These are phyloP conservation scores for Aspergillus oerlinghausenensis DNA, from an alignment of 2,329 filamentous ascomycete genomes.

Conservation along the genomic window DNA sequence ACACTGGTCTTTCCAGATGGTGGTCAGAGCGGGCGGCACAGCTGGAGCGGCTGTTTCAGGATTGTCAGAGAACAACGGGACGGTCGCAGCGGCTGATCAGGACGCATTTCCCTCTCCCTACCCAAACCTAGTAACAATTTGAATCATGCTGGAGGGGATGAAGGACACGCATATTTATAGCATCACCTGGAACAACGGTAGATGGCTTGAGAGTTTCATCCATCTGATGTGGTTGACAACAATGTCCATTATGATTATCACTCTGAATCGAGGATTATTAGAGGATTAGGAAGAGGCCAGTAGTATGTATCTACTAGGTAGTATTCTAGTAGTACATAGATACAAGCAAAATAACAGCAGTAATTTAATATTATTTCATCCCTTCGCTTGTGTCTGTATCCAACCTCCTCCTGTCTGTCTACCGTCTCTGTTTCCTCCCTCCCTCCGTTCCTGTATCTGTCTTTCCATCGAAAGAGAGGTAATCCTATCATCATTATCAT, in stretches of 20 bases:
- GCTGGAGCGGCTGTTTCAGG: not conserved
- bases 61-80: not conserved
- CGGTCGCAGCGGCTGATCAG: too few species aligned
- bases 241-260: not conserved
- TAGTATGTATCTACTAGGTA: too few species aligned
- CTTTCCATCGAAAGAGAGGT: not conserved
- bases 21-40: not conserved
- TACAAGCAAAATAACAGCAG: not conserved
- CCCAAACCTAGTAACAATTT: too few species aligned
- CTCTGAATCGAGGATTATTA: not conserved
- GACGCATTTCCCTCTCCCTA: too few species aligned
- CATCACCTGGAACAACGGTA: not conserved
- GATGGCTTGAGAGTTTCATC: not conserved
- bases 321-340: too few species aligned
- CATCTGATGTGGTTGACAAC: not conserved
- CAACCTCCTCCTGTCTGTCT: not conserved
- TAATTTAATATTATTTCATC: not conserved
- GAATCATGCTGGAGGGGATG: too few species aligned
- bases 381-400: not conserved
- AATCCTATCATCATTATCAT: not conserved
- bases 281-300: too few species aligned
- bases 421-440: slow-evolving; percentile 4
- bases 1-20: not conserved
- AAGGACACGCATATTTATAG: not conserved
- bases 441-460: not conserved